Base-by-base conservation (phyloP, 441 rosid species). In the Melastoma candidum region DNA sequence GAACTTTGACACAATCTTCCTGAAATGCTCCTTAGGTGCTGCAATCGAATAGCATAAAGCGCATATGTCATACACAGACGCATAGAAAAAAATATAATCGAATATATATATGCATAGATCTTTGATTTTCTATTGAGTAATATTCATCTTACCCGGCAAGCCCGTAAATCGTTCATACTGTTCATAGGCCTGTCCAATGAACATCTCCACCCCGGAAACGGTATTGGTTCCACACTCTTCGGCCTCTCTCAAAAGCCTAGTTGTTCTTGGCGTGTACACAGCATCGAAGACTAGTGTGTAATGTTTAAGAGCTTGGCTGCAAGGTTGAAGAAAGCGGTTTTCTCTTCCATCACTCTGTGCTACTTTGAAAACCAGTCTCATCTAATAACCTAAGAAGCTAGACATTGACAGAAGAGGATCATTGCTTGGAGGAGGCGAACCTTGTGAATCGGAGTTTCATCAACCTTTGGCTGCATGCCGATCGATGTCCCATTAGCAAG, bases 91-190 rank as follows among this genome's bases (percentile, higher is more conserved):
- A 17, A 17, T 17, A 17, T 17, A 17, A 17, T 17, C 22, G 22
- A 17, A 17, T 17, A 17, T 17, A 17, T 17, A 17, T n/a, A n/a
- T n/a, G n/a, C n/a, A n/a, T 17, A 17, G 22, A 17, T 17, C 22
- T 17, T 17, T 17, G 22, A 17, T 17, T 17, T 17, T 7, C 43
- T 39, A 26, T 3, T 12, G 47, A 43, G n/a, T 29, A 6, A 32
- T 22, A 45, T 4, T 27, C 4, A 56, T 58, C 61, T 68, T 80
- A 90, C 97, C 96, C 0, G 85, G 92, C 70, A 90, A 81, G 47
- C 89, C 92, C 1, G 99, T 83, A 74, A 74, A 90, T 39, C 80
- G 74, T 68, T 90, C 95, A 50, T 72, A 94, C 56, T 94, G 99
- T 59, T 70, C 85, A 22, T 80, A 90, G 13, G 96, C 99, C 60